Evolutionary conservation across 306 rosid genomes (phyloP).

Genomic region (Quercus glauca): DNA sequence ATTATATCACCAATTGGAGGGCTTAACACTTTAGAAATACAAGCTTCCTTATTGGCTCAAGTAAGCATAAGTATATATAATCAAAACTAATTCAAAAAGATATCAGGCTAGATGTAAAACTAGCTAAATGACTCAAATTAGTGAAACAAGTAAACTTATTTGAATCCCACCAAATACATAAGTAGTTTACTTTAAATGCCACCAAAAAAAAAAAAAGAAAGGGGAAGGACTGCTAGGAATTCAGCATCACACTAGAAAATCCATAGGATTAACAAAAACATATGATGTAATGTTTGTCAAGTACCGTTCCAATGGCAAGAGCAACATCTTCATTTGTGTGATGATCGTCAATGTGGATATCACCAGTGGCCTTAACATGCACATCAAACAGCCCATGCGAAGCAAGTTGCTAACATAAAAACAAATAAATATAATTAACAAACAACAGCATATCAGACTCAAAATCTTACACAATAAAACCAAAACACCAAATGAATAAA

Average conservation of each 20-base stretch:
- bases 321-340: constrained; percentile 95
- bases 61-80: not conserved
- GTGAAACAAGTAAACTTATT: not conserved
- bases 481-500: not conserved
- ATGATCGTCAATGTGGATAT: constrained; percentile 84
- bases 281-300: constrained; percentile 2
- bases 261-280: constrained; percentile 1
- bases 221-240: not conserved
- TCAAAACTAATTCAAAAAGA: not conserved
- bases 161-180: not conserved
- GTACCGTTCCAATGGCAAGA: constrained; percentile 91
- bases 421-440: constrained; percentile 14
- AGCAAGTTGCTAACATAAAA: constrained; percentile 67
- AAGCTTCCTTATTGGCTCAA: too few relatives aligned
- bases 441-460: not conserved
- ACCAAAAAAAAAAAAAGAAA: not conserved
- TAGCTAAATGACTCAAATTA: not conserved
- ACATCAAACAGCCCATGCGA: constrained; percentile 88
- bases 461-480: not conserved
- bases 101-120: not conserved
- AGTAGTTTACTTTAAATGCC: not conserved
- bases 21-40: too few relatives aligned
- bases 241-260: constrained; percentile 1
- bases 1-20: too few relatives aligned
- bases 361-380: constrained; percentile 79